These are phyloP conservation scores for Xylaria arbuscula DNA, from an alignment of 2,329 filamentous ascomycete genomes.

Conservation along the genomic window DNA sequence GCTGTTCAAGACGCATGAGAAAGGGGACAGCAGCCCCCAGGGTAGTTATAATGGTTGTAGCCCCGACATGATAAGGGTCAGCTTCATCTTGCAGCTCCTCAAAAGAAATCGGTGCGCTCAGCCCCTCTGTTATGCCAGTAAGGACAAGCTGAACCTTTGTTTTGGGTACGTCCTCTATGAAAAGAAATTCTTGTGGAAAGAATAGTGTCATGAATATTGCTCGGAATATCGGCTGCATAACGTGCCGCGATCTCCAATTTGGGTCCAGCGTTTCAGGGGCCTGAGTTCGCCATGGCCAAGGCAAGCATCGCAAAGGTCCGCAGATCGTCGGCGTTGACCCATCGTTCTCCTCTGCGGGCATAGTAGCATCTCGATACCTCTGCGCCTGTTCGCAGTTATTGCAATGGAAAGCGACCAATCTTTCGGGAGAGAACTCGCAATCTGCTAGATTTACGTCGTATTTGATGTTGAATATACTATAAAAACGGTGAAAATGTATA, in stretches of 20 bases:
- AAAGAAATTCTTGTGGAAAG: not conserved
- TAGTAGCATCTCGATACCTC: constrained; percentile 19
- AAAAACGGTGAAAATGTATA: constrained; percentile 3
- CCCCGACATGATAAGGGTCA: constrained; percentile 11
- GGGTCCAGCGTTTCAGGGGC: not conserved
- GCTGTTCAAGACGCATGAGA: constrained; percentile 29
- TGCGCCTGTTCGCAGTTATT: constrained; percentile 27
- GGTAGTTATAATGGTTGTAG: constrained; percentile 18
- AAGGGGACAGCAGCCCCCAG: constrained; percentile 18
- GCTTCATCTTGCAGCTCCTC: constrained; percentile 28
- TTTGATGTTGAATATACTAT: constrained; percentile 5
- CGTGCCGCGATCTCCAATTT: not conserved
- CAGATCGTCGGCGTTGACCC: constrained; percentile 10
- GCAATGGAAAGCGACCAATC: constrained; percentile 23
- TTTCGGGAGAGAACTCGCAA: constrained; percentile 11
- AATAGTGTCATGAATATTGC: constrained; percentile 16
- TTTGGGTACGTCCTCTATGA: not conserved
- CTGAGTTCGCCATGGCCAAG: constrained; percentile 6
- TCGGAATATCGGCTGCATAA: constrained; percentile 15
- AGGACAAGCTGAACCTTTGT: constrained; percentile 24
- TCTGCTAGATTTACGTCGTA: constrained; percentile 14
- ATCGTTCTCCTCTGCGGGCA: constrained; percentile 4
- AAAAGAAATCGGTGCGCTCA: constrained; percentile 29
- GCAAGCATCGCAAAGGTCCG: constrained; percentile 19
- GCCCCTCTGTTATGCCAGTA: constrained; percentile 26